Conservation (phyloP, 2,329 filamentous ascomycete genomes). For the Colletotrichum falcatum region DNA sequence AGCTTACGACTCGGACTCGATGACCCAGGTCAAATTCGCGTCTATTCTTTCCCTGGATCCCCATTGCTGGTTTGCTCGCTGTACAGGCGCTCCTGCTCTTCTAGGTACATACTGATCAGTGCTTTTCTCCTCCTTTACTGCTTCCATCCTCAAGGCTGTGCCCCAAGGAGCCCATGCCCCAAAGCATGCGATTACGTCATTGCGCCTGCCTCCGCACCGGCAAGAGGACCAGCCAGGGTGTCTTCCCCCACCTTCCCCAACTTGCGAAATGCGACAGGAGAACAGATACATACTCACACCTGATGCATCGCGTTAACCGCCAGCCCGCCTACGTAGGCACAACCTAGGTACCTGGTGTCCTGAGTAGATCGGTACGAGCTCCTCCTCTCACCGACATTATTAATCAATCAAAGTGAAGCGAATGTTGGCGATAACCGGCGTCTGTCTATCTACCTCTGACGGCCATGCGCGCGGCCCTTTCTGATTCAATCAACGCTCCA, state of each 20-base stretch:
- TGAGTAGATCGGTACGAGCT: not conserved
- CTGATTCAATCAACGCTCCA: not conserved
- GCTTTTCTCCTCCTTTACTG: not conserved
- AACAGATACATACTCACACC: too few relatives aligned
- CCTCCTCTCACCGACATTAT: conserved; percentile 8
- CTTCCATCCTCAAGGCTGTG: conserved; percentile 7
- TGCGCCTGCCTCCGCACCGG: not conserved
- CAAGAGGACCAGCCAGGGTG: not conserved
- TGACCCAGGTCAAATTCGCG: not conserved
- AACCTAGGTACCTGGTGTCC: not conserved
- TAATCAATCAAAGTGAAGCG: not conserved
- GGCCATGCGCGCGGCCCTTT: conserved; percentile 1
- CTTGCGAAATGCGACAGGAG: conserved; percentile 5
- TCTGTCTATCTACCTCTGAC: not conserved
- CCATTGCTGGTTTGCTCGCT: not conserved
- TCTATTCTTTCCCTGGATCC: not conserved
- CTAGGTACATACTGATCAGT: not conserved
- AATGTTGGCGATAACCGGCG: not conserved
- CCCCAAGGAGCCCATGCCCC: not conserved
- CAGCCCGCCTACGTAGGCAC: not conserved
- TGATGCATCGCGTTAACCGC: not conserved
- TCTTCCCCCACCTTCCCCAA: conserved; percentile 15
- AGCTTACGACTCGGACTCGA: conserved; percentile 8
- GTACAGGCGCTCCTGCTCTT: not conserved
- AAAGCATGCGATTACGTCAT: not conserved